Base-by-base conservation (phyloP, 257 asterid genomes). In the Verbascum thapsus region DNA sequence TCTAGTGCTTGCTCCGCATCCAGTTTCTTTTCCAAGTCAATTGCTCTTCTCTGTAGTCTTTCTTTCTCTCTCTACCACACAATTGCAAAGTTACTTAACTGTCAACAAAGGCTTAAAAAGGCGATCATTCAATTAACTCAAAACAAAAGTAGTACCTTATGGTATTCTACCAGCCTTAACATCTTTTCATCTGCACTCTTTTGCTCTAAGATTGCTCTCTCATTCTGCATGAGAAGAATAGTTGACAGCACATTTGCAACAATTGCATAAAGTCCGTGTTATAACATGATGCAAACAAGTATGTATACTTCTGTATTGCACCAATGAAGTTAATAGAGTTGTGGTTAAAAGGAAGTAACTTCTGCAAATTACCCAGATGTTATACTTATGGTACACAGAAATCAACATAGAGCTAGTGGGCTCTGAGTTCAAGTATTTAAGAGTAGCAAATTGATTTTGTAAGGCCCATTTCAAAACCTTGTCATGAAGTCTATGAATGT, bases 1-100 rank as follows among this genome's bases (percentile, higher is more conserved):
- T 80, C 81, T 62, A 83, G 51, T 15, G 91, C 94, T 80, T 84
- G 91, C 72, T 89, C 84, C 64, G 80, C 82, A 37, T 84, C 85
- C 61, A 81, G 78, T 63, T 89, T 59, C 73, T 74, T 86, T 73
- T 89, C 94, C 22, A 89, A 74, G 55, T 81, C 80, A 10, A 80
- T 80, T 41, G 80, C 74, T 68, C 76, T 84, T 45, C 70, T 72
- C 68, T 77, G 87, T 43, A 89, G 82, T 63, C 45, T 55, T 78
- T 88, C 72, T 79, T 78, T 85, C 80, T 85, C 83, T 53, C 61
- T 74, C 83, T 78, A 15, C 50, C 39, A 49, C 59, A 64, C 52
- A 48, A 40, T 20, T 18, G 8, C 16, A 34, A 18, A 6, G 53
- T 41, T 40, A 13, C 12, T 6, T 22, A 8, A 66, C 40, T 32